phyloP scores from a whole-genome alignment of 75 land plant species.

The Adiantum capillusveneris region DNA sequence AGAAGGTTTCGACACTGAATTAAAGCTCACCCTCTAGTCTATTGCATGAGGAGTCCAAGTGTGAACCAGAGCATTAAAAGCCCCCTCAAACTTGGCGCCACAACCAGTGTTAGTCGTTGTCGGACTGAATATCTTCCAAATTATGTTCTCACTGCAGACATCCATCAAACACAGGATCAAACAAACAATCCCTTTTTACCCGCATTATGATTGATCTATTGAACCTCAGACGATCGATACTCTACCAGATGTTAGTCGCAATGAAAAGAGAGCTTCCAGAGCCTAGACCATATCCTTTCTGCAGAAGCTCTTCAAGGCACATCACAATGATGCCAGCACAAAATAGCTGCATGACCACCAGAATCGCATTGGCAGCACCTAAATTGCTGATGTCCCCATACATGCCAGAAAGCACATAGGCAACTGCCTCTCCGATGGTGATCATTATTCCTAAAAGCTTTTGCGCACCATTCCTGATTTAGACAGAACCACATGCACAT shows the following conservation, averaged over 20 bases:
- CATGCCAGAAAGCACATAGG: constrained; percentile 87
- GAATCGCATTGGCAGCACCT: constrained; percentile 83
- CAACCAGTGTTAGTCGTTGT: constrained; percentile 65
- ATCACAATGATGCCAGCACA: constrained; percentile 84
- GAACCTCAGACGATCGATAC: background rate
- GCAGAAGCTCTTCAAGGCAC: constrained; percentile 72
- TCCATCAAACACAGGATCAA: too few relatives aligned
- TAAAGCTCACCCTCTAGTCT: constrained; percentile 52
- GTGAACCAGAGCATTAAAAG: constrained; percentile 60
- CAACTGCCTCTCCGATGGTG: constrained; percentile 84
- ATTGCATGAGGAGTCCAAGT: constrained; percentile 48
- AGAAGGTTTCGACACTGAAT: constrained; percentile 62
- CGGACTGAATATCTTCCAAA: constrained; percentile 70
- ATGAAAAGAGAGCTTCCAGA: constrained; percentile 87
- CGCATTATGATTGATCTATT: background rate
- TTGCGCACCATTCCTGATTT: constrained; percentile 65
- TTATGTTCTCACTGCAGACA: constrained; percentile 56
- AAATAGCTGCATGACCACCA: constrained; percentile 71
- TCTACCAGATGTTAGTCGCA: constrained; percentile 85
- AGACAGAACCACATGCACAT: too few relatives aligned
- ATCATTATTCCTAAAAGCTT: constrained; percentile 75
- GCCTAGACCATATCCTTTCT: constrained; percentile 89
- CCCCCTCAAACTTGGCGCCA: constrained; percentile 74
- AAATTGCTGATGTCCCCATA: constrained; percentile 76
- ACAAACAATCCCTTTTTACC: too few relatives aligned